phyloP scores from a whole-genome alignment of 768 basidiomycete species.

The Crassisporium funariophilum region DNA sequence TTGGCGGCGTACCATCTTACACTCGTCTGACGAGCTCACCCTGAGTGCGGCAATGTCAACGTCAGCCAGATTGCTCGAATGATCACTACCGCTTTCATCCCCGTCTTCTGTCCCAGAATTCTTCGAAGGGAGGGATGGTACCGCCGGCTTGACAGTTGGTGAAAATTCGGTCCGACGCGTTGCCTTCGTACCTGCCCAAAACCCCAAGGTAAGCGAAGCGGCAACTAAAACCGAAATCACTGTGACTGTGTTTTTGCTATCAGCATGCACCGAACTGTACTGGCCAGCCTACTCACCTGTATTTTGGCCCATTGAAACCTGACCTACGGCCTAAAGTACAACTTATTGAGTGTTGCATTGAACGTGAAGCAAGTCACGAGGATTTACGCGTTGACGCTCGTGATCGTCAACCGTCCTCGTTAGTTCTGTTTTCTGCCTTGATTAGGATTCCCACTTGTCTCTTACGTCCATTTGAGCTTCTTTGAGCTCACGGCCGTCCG shows the following conservation, averaged over 20 bases:
- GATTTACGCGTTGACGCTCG: too few species aligned
- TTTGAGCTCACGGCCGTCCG: too few species aligned
- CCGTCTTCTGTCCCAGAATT: conserved; percentile 16
- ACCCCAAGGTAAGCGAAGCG: conserved; percentile 43
- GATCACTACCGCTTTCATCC: conserved; percentile 27
- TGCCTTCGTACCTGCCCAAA: conserved; percentile 36
- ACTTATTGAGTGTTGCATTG: too few species aligned
- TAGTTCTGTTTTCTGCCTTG: too few species aligned
- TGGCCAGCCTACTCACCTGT: conserved; percentile 13
- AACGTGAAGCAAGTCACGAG: too few species aligned
- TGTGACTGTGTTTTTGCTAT: conserved; percentile 17
- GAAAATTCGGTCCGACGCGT: conserved; percentile 17
- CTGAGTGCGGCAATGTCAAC: conserved; percentile 22
- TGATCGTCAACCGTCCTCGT: too few species aligned
- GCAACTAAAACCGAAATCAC: conserved; percentile 31
- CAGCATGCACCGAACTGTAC: background rate
- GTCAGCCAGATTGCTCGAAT: conserved; percentile 10
- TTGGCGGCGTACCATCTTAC: conserved; percentile 50
- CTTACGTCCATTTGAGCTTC: too few species aligned
- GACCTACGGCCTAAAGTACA: too few species aligned
- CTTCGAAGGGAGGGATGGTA: conserved; percentile 5
- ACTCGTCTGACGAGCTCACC: conserved; percentile 46
- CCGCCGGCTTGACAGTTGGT: conserved; percentile 10
- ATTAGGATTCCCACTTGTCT: too few species aligned
- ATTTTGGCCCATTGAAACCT: conserved; percentile 21